Conservation (phyloP, 306 rosid species). For the Cucurbita ficifolia region DNA sequence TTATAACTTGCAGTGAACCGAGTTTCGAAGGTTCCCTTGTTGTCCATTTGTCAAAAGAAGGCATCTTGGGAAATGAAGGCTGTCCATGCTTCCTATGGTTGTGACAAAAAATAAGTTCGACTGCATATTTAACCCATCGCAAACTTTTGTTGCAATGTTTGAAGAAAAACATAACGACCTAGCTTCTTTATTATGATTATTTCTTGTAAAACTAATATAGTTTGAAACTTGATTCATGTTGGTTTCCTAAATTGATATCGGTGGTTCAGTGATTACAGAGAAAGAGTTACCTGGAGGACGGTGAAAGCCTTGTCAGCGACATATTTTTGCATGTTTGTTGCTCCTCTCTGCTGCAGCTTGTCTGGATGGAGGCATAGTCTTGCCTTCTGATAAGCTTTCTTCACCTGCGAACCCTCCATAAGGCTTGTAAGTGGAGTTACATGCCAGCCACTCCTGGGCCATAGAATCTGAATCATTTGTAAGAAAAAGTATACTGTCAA, state of each 20-base stretch:
- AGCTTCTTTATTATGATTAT: not conserved
- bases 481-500: not conserved
- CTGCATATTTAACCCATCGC: not conserved
- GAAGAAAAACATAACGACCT: not conserved
- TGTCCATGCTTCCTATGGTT: conserved; percentile 77
- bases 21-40: not conserved
- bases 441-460: conserved; percentile 70
- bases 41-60: conserved; percentile 18
- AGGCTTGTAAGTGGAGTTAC: conserved; percentile 43
- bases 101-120: not conserved
- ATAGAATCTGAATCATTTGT: conserved; percentile 36
- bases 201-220: not conserved
- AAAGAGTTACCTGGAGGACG: conserved; percentile 51
- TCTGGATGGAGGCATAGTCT: conserved; percentile 83
- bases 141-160: not conserved
- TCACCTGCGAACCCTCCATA: conserved; percentile 51
- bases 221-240: not conserved
- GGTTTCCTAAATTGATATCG: not conserved
- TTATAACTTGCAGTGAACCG: not conserved
- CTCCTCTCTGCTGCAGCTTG: conserved; percentile 88
- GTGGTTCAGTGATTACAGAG: not conserved
- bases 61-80: conserved; percentile 59
- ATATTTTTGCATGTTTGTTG: conserved; percentile 52
- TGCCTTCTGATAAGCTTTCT: conserved; percentile 80
- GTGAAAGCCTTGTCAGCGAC: conserved; percentile 58